Evolutionary conservation across 305 asterid genomes (phyloP).

Genomic region (Fraxinus platypoda): DNA sequence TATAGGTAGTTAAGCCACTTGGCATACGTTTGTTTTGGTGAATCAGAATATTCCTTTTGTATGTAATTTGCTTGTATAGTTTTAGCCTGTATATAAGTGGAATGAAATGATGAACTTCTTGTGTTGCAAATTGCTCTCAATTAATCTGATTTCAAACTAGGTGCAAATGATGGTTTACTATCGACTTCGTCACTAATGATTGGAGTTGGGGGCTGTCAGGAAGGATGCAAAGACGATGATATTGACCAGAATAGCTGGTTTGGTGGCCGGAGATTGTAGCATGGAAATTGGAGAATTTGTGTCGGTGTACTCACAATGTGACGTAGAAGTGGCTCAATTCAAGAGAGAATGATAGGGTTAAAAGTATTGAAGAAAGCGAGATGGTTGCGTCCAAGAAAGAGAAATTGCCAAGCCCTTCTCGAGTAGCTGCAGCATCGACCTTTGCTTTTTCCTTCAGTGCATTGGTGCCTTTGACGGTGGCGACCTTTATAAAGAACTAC

Average conservation of each 20-base stretch:
- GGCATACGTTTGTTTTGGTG: too few relatives aligned
- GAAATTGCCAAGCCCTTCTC: constrained; percentile 30
- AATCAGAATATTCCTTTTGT: too few relatives aligned
- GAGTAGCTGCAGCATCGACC: constrained; percentile 33
- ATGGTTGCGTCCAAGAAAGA: constrained; percentile 9
- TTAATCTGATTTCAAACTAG: constrained; percentile 29
- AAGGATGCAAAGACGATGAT: constrained; percentile 52
- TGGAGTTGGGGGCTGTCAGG: constrained; percentile 65
- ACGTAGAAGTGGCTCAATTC: constrained; percentile 52
- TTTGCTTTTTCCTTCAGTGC: constrained; percentile 43
- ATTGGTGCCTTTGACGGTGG: constrained; percentile 38
- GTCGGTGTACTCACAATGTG: constrained; percentile 58
- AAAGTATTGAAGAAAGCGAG: not conserved
- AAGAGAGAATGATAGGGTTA: constrained; percentile 32
- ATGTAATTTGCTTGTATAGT: too few relatives aligned
- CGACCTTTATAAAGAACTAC: constrained; percentile 27
- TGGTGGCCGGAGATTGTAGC: constrained; percentile 72
- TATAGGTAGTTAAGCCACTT: too few relatives aligned
- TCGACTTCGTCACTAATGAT: constrained; percentile 64
- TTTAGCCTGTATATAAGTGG: too few relatives aligned
- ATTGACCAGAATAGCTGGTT: constrained; percentile 59
- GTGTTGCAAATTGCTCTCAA: too few relatives aligned
- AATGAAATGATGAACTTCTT: too few relatives aligned
- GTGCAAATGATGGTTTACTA: constrained; percentile 74
- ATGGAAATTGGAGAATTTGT: constrained; percentile 78